Conservation (phyloP, 2,329 filamentous ascomycete species). For the Nemania diffusa region DNA sequence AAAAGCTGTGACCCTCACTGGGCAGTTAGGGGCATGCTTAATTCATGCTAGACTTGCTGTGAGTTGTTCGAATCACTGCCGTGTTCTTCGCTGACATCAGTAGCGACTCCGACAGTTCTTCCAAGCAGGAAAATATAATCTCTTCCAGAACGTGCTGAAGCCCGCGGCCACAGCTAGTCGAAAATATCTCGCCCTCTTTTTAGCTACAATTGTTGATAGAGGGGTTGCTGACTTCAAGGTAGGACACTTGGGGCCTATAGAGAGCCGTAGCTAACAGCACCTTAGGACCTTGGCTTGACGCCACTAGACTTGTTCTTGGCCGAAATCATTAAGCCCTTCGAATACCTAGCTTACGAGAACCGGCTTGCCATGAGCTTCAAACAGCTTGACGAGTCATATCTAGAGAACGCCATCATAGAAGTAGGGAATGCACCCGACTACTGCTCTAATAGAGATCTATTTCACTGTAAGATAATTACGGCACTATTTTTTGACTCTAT, state of each 20-base stretch:
- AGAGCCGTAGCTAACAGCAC: constrained; percentile 30
- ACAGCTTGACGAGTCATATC: constrained; percentile 55
- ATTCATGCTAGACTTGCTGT: constrained; percentile 57
- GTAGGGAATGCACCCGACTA: constrained; percentile 58
- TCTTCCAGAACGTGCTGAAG: constrained; percentile 59
- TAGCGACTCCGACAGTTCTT: constrained; percentile 59
- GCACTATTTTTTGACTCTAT: not conserved
- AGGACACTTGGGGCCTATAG: constrained; percentile 28
- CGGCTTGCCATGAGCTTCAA: constrained; percentile 60
- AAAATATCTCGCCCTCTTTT: constrained; percentile 62
- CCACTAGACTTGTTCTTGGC: constrained; percentile 64
- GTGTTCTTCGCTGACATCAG: constrained; percentile 40
- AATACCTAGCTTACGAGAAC: constrained; percentile 60
- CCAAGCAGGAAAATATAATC: constrained; percentile 58
- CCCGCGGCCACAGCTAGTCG: constrained; percentile 55
- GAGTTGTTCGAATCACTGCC: constrained; percentile 39
- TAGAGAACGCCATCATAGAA: constrained; percentile 54
- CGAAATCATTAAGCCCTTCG: constrained; percentile 61
- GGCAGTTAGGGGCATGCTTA: constrained; percentile 58
- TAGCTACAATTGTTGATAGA: constrained; percentile 60
- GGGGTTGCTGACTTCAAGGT: constrained; percentile 59
- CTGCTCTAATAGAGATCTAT: constrained; percentile 59
- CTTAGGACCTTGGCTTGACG: constrained; percentile 55
- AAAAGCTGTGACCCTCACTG: constrained; percentile 57
- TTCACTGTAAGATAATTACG: constrained; percentile 54